Evolutionary conservation across 768 basidiomycete genomes (phyloP).

Genomic region (Clavulina sp.): DNA sequence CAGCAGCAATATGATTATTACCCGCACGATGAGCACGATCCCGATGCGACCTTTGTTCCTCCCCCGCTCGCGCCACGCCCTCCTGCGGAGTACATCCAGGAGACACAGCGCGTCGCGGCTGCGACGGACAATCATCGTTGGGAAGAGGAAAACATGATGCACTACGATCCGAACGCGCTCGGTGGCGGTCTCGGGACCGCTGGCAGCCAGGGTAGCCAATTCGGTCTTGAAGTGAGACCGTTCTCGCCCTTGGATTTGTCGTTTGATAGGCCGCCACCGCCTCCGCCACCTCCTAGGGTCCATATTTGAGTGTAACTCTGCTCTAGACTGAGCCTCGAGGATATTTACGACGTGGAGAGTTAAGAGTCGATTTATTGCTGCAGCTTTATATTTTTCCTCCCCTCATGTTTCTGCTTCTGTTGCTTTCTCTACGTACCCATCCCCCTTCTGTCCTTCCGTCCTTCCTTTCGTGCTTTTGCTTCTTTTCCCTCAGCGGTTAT

Average conservation of each 20-base stretch:
- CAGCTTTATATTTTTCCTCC: not conserved
- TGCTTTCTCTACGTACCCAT: not conserved
- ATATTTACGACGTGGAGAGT: not conserved
- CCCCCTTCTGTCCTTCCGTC: not conserved
- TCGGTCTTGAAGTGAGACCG: not conserved
- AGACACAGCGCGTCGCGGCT: conserved; percentile 33
- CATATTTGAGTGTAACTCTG: not conserved
- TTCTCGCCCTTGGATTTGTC: not conserved
- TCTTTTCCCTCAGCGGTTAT: not conserved
- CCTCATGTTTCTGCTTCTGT: not conserved
- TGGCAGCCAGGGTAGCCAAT: not conserved
- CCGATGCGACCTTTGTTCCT: no score
- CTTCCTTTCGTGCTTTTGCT: not conserved
- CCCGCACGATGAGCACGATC: no score
- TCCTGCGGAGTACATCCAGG: conserved; percentile 62
- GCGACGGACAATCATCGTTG: no score
- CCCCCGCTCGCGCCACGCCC: conserved; percentile 64
- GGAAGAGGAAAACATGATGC: no score
- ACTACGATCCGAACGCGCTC: no score
- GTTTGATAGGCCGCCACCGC: not conserved
- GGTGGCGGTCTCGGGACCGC: not conserved
- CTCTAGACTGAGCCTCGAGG: not conserved
- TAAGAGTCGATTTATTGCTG: not conserved
- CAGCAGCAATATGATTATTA: no score
- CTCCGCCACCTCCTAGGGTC: not conserved